Percentiles rank a stretch among this genome's conserved stretches.
These are phyloP conservation scores for Gyromitra esculenta DNA, from an alignment of 2,329 filamentous ascomycete species.

Conservation along the genomic window DNA sequence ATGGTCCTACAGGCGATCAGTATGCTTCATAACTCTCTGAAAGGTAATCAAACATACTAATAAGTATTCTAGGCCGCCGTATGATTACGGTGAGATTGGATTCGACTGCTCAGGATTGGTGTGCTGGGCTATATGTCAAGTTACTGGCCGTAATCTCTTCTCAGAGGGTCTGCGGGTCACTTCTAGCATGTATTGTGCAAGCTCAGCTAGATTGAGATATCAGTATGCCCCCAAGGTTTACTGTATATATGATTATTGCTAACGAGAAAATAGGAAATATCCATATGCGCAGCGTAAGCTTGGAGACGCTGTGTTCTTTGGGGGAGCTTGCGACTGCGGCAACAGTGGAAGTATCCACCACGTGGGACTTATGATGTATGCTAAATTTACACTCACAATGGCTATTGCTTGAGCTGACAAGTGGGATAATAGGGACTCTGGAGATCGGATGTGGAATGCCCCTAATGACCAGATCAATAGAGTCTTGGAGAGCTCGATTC, in stretches of 20 bases:
- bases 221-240: conserved; percentile 52
- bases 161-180: conserved; percentile 56
- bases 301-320: conserved; percentile 58
- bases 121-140: conserved; percentile 58
- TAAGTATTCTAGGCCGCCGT: conserved; percentile 47
- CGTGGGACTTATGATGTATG: conserved; percentile 35
- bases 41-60: not conserved
- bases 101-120: conserved; percentile 59
- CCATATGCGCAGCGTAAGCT: conserved; percentile 54
- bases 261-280: conserved; percentile 53
- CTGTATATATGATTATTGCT: not conserved
- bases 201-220: conserved; percentile 53
- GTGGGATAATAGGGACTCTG: conserved; percentile 53
- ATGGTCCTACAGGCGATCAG: conserved; percentile 56
- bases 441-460: conserved; percentile 58
- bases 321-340: conserved; percentile 12
- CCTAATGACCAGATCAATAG: conserved; percentile 57
- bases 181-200: conserved; percentile 57
- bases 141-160: conserved; percentile 58
- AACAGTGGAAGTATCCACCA: conserved; percentile 13
- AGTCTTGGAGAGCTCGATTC: conserved; percentile 57
- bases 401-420: not conserved
- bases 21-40: not conserved
- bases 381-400: not conserved
- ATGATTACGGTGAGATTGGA: conserved; percentile 57